phyloP scores from a whole-genome alignment of 768 basidiomycete species.

The Candolleomyces efflorescens region DNA sequence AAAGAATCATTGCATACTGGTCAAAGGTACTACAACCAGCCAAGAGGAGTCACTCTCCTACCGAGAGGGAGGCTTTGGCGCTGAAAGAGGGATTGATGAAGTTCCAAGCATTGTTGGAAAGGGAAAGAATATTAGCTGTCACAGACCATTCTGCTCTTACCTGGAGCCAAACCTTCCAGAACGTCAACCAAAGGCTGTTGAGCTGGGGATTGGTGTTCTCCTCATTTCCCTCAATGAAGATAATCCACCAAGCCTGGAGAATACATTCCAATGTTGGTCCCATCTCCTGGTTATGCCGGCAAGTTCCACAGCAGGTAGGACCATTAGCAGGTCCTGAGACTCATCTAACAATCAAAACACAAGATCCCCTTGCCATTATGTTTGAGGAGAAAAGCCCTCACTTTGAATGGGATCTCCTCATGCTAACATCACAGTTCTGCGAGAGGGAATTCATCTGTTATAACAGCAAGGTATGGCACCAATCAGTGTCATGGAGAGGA shows the following conservation, averaged over 20 bases:
- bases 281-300: constrained; percentile 24
- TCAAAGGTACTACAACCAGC: constrained; percentile 13
- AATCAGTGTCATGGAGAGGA: too few relatives aligned
- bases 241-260: constrained; percentile 32
- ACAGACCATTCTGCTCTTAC: constrained; percentile 30
- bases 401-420: too few relatives aligned
- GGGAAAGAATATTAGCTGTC: constrained; percentile 23
- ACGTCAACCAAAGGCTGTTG: constrained; percentile 29
- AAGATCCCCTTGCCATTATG: not conserved
- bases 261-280: constrained; percentile 39
- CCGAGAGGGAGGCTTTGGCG: constrained; percentile 34
- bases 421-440: too few relatives aligned
- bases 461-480: too few relatives aligned
- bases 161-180: constrained; percentile 34
- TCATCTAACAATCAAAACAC: not conserved
- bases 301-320: constrained; percentile 15
- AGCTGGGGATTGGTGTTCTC: constrained; percentile 32
- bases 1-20: not conserved
- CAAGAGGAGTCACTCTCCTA: constrained; percentile 32
- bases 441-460: too few relatives aligned
- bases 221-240: constrained; percentile 30
- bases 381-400: not conserved
- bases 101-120: constrained; percentile 33
- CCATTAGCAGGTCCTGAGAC: constrained; percentile 1
- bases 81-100: constrained; percentile 33